A percentile compares a stretch with the other conserved stretches of the same genome.
Evolutionary conservation across 1,139 yeast species (phyloP).

Genomic region (Debaryomyces sp.): DNA sequence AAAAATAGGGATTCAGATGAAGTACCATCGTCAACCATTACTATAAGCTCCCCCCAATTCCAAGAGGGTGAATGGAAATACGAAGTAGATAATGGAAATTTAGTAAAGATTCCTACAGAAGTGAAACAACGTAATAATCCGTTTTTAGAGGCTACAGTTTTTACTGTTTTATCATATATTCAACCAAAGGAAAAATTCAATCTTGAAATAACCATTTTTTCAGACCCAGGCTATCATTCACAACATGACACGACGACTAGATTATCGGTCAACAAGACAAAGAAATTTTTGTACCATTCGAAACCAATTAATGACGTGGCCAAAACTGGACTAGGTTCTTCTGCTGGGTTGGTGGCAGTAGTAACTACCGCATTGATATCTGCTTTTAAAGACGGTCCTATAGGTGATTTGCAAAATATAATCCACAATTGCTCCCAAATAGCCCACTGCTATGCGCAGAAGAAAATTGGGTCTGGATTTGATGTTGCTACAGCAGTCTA

Average conservation of each 20-base stretch:
- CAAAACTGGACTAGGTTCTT: constrained; percentile 94
- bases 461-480: constrained; percentile 94
- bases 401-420: constrained; percentile 26
- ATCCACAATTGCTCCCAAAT: constrained; percentile 86
- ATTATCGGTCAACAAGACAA: constrained; percentile 33
- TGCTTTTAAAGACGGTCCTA: constrained; percentile 31
- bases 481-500: constrained; percentile 95
- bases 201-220: constrained; percentile 63
- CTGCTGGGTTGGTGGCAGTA: constrained; percentile 90
- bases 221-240: constrained; percentile 91
- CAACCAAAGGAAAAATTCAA: constrained; percentile 29
- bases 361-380: constrained; percentile 71
- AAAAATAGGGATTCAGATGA: constrained; percentile 11
- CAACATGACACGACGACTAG: constrained; percentile 49
- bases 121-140: constrained; percentile 55
- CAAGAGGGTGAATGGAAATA: constrained; percentile 71
- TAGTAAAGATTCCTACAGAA: constrained; percentile 21
- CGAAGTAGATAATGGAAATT: constrained; percentile 18
- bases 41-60: constrained; percentile 81
- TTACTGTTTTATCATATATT: constrained; percentile 56
- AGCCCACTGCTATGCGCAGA: constrained; percentile 92
- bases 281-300: constrained; percentile 61
- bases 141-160: constrained; percentile 68
- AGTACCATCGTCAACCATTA: constrained; percentile 28
- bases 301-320: constrained; percentile 70